Evolutionary conservation across 1,284 basidiomycete species (phyloP).

Genomic region (Agaricales sp.): DNA sequence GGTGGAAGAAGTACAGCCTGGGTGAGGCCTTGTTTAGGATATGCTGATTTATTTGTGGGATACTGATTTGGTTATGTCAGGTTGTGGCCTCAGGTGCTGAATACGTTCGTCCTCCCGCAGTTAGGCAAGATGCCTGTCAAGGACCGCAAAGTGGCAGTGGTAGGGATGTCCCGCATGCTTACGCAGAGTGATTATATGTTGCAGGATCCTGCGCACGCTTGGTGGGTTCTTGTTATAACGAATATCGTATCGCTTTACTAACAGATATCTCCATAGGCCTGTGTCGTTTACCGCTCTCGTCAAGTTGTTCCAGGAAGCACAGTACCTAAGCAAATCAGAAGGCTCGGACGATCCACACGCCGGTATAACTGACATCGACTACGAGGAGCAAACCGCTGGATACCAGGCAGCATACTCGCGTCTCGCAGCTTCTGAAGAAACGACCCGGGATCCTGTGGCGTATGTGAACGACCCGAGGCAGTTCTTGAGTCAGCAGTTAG

Average conservation of each 20-base stretch:
- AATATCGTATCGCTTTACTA: too few species aligned
- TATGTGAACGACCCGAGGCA: constrained; percentile 48
- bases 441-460: constrained; percentile 45
- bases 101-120: constrained; percentile 76
- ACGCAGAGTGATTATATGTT: constrained; percentile 66
- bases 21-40: constrained; percentile 37
- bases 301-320: constrained; percentile 69
- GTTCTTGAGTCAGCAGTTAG: constrained; percentile 38
- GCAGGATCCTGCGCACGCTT: constrained; percentile 51
- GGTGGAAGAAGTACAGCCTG: constrained; percentile 80
- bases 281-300: constrained; percentile 60
- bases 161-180: constrained; percentile 79
- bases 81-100: constrained; percentile 78
- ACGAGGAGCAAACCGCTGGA: constrained; percentile 80
- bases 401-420: constrained; percentile 93
- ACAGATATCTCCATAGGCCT: constrained; percentile 45
- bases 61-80: constrained; percentile 26
- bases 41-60: constrained; percentile 2
- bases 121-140: constrained; percentile 71
- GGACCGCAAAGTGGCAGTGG: constrained; percentile 75
- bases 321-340: constrained; percentile 43
- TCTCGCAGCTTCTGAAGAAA: constrained; percentile 69
- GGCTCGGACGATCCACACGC: constrained; percentile 50
- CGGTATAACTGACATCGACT: constrained; percentile 73
- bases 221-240: constrained; percentile 37